Evolutionary conservation across 208 protist species (phyloP), one percentile per base, ranked within the genome.

Genomic region (Crithidia mellificae): DNA sequence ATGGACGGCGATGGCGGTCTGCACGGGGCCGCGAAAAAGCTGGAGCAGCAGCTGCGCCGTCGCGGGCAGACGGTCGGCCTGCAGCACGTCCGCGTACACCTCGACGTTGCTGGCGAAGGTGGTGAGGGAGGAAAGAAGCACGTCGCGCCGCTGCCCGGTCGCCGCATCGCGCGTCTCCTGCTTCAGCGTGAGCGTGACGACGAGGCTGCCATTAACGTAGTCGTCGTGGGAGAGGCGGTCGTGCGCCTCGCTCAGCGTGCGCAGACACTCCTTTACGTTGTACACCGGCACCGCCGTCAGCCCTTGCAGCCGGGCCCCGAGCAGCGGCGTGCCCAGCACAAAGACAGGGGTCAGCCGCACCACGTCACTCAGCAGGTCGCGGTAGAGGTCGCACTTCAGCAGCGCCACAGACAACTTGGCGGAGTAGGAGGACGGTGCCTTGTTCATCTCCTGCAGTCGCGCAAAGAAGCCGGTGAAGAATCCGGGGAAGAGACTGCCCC

Each of bases 331-430:
- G n/a, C 68, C 75, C 6, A 66, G 49, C 24, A 81, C 22, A n/a
- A 49, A 17, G 11, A 81, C 20, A 2, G 62, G 63, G n/a, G 34
- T 51, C 19, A 71, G n/a, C 17, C 41, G 54, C 39, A 47, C 38
- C 25, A 25, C 36, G 30, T 36, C 52, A 25, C 46, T 32, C 11
- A 85, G 63, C n/a, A 86, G 55, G 46, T 86, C 81, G 27, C 68
- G 61, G 47, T 62, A 71, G 25, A 80, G 67, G 63, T 86, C 81
- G 36, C 78, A 72, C 47, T 83, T 81, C 58, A 86, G 32, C 39
- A 86, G 43, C 34, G 68, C 64, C 5, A 81, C 51, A n/a, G 80
- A 81, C 2, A 78, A 32, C 51, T 73, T 62, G 15, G 66, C 62
- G 24, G 56, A 77, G 38, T 72, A 68, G 12, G 27, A 70, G 2